Evolutionary conservation across 139 green algal species (phyloP).

Genomic region (Edaphochlamys debaryana): DNA sequence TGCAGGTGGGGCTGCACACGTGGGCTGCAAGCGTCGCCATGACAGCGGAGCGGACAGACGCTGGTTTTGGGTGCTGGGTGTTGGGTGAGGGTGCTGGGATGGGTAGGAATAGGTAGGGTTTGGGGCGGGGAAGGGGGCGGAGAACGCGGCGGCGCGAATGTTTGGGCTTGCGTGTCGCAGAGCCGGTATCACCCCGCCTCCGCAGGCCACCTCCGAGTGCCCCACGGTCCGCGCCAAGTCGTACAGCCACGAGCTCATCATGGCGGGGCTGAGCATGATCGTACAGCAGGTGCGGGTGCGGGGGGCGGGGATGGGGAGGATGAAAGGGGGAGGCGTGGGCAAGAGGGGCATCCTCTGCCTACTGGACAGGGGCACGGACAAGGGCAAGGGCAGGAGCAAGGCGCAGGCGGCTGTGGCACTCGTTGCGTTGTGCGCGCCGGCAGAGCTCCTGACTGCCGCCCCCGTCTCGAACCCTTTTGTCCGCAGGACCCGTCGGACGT

Average conservation of each 20-base stretch:
- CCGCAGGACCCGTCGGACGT: conserved; percentile 5
- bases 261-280: conserved; percentile 25
- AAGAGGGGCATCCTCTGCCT: not conserved
- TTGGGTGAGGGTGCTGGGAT: not conserved
- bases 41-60: not conserved
- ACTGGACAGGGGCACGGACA: not conserved
- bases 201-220: conserved; percentile 29
- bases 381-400: too few species aligned
- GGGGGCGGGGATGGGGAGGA: not conserved
- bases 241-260: conserved; percentile 33
- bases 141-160: too few species aligned
- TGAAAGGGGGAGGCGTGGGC: not conserved
- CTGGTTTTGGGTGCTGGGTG: not conserved
- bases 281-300: conserved; percentile 19
- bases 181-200: not conserved
- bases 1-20: conserved; percentile 4
- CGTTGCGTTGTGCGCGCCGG: not conserved
- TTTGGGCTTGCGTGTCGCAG: too few species aligned
- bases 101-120: not conserved
- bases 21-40: not conserved
- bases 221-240: conserved; percentile 27
- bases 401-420: not conserved
- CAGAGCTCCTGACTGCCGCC: not conserved
- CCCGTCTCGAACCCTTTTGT: not conserved
- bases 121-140: not conserved